phyloP scores from a whole-genome alignment of 2,329 filamentous ascomycete species.

The Xylariaceae sp. region DNA sequence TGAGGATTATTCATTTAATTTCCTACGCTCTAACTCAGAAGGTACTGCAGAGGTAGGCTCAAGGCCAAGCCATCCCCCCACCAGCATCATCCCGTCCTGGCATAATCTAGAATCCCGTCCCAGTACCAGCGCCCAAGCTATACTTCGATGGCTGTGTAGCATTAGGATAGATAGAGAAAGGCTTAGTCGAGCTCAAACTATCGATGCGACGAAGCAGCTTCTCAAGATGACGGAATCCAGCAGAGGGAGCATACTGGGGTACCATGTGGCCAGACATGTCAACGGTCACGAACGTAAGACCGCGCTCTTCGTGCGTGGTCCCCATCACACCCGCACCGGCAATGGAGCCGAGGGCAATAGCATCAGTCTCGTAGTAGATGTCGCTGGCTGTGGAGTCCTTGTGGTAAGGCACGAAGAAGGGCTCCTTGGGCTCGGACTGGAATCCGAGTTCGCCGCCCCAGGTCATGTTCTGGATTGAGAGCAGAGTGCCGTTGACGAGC shows the following conservation, averaged over 20 bases:
- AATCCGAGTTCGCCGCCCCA: slow-evolving; percentile 72
- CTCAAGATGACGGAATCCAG: slow-evolving; percentile 69
- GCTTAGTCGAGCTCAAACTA: slow-evolving; percentile 23
- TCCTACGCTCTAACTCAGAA: too few species aligned
- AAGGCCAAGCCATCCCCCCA: too few species aligned
- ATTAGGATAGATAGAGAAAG: slow-evolving; percentile 25
- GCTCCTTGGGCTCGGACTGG: slow-evolving; percentile 53
- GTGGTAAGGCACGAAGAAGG: slow-evolving; percentile 68
- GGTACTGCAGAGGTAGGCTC: too few species aligned
- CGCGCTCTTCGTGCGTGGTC: slow-evolving; percentile 67
- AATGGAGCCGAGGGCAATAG: slow-evolving; percentile 34
- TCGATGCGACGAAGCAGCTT: slow-evolving; percentile 68
- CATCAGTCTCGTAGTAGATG: slow-evolving; percentile 22
- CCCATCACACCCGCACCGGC: slow-evolving; percentile 67
- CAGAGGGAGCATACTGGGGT: slow-evolving; percentile 64
- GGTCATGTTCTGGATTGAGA: slow-evolving; percentile 77
- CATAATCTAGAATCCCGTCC: slow-evolving; percentile 9
- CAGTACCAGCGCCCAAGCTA: slow-evolving; percentile 28
- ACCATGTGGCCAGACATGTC: slow-evolving; percentile 64
- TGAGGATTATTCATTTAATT: too few species aligned
- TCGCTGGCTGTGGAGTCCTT: slow-evolving; percentile 30
- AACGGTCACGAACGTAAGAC: slow-evolving; percentile 67
- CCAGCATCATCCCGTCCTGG: too few species aligned
- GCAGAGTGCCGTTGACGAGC: slow-evolving; percentile 63
- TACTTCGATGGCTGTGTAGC: slow-evolving; percentile 24